Percentiles rank a stretch among this genome's conserved stretches.
phyloP scores from a whole-genome alignment of 768 basidiomycete genomes.

The Termitomyces heimii region DNA sequence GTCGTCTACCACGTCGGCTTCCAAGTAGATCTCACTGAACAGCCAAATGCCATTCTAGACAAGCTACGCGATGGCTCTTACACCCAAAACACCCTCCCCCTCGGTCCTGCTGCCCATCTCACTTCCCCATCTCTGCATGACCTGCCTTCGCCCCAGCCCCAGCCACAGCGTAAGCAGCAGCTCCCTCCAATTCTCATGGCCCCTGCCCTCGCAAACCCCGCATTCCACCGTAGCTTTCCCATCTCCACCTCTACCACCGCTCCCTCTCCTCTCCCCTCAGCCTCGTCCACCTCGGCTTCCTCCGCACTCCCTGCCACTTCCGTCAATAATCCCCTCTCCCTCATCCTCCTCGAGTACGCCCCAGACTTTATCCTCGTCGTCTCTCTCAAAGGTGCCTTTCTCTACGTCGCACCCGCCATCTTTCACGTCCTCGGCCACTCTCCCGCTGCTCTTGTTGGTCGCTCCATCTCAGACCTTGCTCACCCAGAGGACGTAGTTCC shows the following conservation, averaged over 20 bases:
- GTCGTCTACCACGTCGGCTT: slow-evolving; percentile 90
- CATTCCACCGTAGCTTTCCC: slow-evolving; percentile 43
- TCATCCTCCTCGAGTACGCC: slow-evolving; percentile 52
- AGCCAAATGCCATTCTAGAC: slow-evolving; percentile 78
- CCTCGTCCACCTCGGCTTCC: slow-evolving; percentile 15
- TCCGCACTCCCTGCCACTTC: slow-evolving; percentile 14
- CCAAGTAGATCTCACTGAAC: slow-evolving; percentile 88
- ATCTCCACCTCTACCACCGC: slow-evolving; percentile 34
- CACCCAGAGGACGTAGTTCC: slow-evolving; percentile 90
- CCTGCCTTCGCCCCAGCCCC: slow-evolving; percentile 21
- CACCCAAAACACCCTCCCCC: slow-evolving; percentile 34
- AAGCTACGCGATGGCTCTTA: slow-evolving; percentile 78
- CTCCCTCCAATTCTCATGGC: slow-evolving; percentile 44
- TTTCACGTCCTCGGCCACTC: slow-evolving; percentile 79
- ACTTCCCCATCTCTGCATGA: slow-evolving; percentile 1
- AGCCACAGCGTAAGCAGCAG: slow-evolving; percentile 35
- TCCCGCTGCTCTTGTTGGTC: slow-evolving; percentile 77
- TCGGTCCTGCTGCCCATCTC: background rate
- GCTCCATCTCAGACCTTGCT: slow-evolving; percentile 72
- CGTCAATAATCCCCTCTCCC: slow-evolving; percentile 43
- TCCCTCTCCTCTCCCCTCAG: slow-evolving; percentile 19
- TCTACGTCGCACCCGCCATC: slow-evolving; percentile 87
- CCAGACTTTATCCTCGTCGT: slow-evolving; percentile 89
- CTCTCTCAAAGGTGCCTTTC: slow-evolving; percentile 86
- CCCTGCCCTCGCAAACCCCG: slow-evolving; percentile 43